Evolutionary conservation across 73 alveolate species (phyloP), one percentile per base, ranked within the genome.

Genomic region (Vitrella brassicaformis): DNA sequence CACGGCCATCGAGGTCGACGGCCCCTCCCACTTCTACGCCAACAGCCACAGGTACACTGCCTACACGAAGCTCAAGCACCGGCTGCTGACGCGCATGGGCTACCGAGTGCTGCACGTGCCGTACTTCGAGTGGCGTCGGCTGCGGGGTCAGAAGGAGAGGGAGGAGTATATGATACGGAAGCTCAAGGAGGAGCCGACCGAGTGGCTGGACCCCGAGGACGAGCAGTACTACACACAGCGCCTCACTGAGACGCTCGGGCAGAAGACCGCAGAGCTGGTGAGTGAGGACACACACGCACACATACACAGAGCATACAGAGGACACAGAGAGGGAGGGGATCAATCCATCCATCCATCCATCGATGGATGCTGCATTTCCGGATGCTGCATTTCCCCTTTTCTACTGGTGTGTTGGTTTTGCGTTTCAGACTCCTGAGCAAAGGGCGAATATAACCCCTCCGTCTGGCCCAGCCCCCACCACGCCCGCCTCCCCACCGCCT

Each of bases 191-290:
- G 84, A 78, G 56, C 84, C 84, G 31, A 47, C 73, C 19, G 84
- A 78, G 73, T 78, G 84, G 84, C 22, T 78, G 78, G 84, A 78
- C 28, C 84, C 84, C 0, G 84, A 78, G 45, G 84, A 78, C 70
- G 84, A 78, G 70, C 68, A 78, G 78, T 78, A 78, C 45, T 78
- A 78, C 84, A 78, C 39, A 65, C 72, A 69, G 25, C 77, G 68
- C n/a, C n/a, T n/a, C n/a, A n/a, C n/a, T n/a, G n/a, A n/a, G n/a
- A n/a, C n/a, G n/a, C n/a, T n/a, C n/a, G n/a, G n/a, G n/a, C n/a
- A n/a, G n/a, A n/a, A n/a, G n/a, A n/a, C n/a, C n/a, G n/a, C n/a
- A n/a, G n/a, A n/a, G n/a, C n/a, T n/a, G n/a, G n/a, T n/a, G n/a
- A n/a, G n/a, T n/a, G n/a, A n/a, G n/a, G n/a, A n/a, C n/a, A n/a